phyloP scores from a whole-genome alignment of 2,329 filamentous ascomycete genomes.

The Neoarthrinium moseri region DNA sequence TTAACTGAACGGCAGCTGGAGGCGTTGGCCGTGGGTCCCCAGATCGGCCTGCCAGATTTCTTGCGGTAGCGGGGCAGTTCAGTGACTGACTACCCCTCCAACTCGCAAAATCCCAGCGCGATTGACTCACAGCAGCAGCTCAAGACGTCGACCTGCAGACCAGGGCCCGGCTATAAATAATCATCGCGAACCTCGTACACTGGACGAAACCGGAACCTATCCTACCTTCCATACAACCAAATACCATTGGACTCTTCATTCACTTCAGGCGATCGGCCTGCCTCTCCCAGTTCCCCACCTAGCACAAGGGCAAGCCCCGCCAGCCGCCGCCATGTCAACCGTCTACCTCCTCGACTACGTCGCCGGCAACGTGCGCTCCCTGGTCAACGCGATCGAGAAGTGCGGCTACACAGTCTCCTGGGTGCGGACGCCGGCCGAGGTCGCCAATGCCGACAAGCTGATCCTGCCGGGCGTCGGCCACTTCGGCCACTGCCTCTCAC shows the following conservation, averaged over 20 bases:
- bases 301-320: constrained; percentile 2
- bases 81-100: constrained; percentile 20
- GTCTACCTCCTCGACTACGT: constrained; percentile 86
- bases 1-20: too few species aligned
- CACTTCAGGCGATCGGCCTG: neutral
- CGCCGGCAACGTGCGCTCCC: constrained; percentile 90
- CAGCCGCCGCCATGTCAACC: constrained; percentile 62
- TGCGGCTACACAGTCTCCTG: constrained; percentile 91
- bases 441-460: constrained; percentile 85
- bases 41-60: constrained; percentile 6
- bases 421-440: constrained; percentile 81
- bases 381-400: constrained; percentile 97
- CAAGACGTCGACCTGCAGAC: constrained; percentile 71
- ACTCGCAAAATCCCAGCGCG: constrained; percentile 15
- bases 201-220: neutral
- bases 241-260: neutral
- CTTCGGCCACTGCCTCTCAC: constrained; percentile 91
- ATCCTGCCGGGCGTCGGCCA: constrained; percentile 96
- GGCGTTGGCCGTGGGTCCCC: too few species aligned
- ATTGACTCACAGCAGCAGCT: constrained; percentile 20
- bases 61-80: constrained; percentile 19
- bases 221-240: neutral
- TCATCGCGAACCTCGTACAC: neutral
- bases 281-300: neutral
- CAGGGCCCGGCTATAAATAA: neutral